Percentiles rank a stretch among this genome's conserved stretches.
Evolutionary conservation across 2,329 filamentous ascomycete species (phyloP).

Genomic region (Alternaria triticimaculans): DNA sequence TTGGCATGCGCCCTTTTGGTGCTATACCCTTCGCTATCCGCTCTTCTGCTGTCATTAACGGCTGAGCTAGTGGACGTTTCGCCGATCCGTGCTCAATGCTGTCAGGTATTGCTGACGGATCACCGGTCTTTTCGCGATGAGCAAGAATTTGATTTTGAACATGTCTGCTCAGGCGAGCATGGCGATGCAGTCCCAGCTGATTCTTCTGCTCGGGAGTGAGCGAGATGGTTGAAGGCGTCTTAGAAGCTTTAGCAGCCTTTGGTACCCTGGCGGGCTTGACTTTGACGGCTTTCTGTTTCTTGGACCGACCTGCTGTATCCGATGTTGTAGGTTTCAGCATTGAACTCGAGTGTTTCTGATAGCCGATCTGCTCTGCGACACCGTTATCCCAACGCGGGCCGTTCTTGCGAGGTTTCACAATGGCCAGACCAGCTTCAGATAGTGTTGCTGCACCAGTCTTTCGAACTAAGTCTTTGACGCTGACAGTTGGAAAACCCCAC

Average conservation of each 20-base stretch:
- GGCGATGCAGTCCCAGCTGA: conserved; percentile 30
- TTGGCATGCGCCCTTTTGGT: conserved; percentile 30
- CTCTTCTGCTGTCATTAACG: conserved; percentile 38
- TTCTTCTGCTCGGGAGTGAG: conserved; percentile 35
- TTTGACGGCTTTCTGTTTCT: neutral
- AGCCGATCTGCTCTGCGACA: conserved; percentile 30
- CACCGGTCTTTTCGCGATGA: conserved; percentile 31
- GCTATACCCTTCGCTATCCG: conserved; percentile 35
- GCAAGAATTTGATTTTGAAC: conserved; percentile 36
- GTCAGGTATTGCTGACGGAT: conserved; percentile 31
- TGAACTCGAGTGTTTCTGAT: conserved; percentile 21
- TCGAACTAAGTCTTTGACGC: conserved; percentile 26
- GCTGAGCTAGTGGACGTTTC: conserved; percentile 9
- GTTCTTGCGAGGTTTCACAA: conserved; percentile 24
- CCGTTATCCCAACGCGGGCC: conserved; percentile 37
- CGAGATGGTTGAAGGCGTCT: conserved; percentile 10
- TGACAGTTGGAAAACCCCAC: conserved; percentile 39
- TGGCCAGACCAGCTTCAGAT: conserved; percentile 28
- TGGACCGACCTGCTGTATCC: neutral
- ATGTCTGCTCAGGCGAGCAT: conserved; percentile 32
- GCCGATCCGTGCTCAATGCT: conserved; percentile 16
- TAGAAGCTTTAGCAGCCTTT: neutral
- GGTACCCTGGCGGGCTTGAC: conserved; percentile 3
- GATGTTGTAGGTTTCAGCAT: conserved; percentile 6
- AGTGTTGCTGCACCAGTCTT: conserved; percentile 35